These are phyloP conservation scores for Xylaria scruposa DNA, from an alignment of 495 filamentous ascomycete species.

Conservation along the genomic window DNA sequence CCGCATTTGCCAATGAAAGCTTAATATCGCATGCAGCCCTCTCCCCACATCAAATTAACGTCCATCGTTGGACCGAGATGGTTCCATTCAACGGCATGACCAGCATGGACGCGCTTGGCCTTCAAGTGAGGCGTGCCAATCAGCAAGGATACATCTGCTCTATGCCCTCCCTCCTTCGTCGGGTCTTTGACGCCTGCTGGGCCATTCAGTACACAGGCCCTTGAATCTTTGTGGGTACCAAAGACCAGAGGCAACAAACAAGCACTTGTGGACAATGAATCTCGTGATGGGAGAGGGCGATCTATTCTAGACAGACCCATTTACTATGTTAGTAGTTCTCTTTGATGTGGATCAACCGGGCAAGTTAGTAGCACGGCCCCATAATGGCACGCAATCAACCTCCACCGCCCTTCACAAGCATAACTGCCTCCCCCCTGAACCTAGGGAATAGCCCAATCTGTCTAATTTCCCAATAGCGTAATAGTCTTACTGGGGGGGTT, in stretches of 20 bases:
- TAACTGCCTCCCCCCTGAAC: slow-evolving; percentile 34
- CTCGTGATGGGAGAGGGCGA: slow-evolving; percentile 7
- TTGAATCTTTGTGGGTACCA: neutral
- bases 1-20: slow-evolving; percentile 22
- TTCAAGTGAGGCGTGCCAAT: slow-evolving; percentile 20
- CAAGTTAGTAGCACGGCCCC: slow-evolving; percentile 17
- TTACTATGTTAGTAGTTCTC: neutral
- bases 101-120: slow-evolving; percentile 20
- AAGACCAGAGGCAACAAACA: slow-evolving; percentile 9
- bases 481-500: slow-evolving; percentile 7
- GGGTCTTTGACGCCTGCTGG: neutral
- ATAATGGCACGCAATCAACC: slow-evolving; percentile 16
- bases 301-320: slow-evolving; percentile 5
- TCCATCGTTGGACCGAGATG: slow-evolving; percentile 9
- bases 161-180: neutral
- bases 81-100: slow-evolving; percentile 3
- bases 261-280: neutral
- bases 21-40: neutral
- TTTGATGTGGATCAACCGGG: slow-evolving; percentile 22
- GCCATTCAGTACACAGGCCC: neutral
- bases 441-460: slow-evolving; percentile 30
- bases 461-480: slow-evolving; percentile 43
- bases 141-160: neutral
- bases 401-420: slow-evolving; percentile 35
- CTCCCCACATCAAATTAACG: slow-evolving; percentile 16